Evolutionary conservation across 345 rosid species (phyloP).

Genomic region (Boechera divaricarpa): DNA sequence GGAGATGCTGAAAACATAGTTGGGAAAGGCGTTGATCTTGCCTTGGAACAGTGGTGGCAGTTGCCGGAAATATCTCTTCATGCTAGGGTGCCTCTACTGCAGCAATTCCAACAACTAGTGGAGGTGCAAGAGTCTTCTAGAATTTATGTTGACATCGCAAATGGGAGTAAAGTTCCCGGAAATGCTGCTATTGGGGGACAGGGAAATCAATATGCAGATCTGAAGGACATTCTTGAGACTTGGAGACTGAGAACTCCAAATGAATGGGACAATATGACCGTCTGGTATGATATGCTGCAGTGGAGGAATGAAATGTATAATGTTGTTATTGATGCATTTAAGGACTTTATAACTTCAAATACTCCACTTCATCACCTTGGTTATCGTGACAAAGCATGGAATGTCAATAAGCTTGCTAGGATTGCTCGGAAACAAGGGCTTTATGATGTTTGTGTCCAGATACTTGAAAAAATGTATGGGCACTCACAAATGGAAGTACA

Average conservation of each 20-base stretch:
- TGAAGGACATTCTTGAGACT: constrained; percentile 94
- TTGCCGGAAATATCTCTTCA: constrained; percentile 96
- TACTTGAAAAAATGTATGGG: constrained; percentile 59
- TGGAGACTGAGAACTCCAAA: constrained; percentile 98
- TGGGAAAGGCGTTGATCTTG: constrained; percentile 93
- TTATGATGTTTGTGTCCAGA: constrained; percentile 81
- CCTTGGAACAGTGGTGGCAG: constrained; percentile 98
- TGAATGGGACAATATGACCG: constrained; percentile 95
- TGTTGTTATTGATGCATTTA: constrained; percentile 88
- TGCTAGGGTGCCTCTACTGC: constrained; percentile 90
- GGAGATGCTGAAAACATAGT: constrained; percentile 89
- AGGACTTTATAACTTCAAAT: constrained; percentile 70
- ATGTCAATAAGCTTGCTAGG: constrained; percentile 94
- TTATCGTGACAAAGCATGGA: constrained; percentile 98
- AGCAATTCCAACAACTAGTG: constrained; percentile 94
- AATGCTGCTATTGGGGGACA: constrained; percentile 63
- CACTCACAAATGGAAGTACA: constrained; percentile 98
- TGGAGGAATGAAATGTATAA: constrained; percentile 99
- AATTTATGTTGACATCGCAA: constrained; percentile 80
- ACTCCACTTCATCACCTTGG: constrained; percentile 95
- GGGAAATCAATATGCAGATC: constrained; percentile 86
- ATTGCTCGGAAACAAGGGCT: constrained; percentile 97
- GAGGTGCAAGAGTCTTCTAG: constrained; percentile 96
- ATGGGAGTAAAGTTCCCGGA: constrained; percentile 75
- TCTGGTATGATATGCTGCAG: constrained; percentile 94